Base-by-base conservation (phyloP, 768 basidiomycete species). In the Sistotremastrum niveocremeum region DNA sequence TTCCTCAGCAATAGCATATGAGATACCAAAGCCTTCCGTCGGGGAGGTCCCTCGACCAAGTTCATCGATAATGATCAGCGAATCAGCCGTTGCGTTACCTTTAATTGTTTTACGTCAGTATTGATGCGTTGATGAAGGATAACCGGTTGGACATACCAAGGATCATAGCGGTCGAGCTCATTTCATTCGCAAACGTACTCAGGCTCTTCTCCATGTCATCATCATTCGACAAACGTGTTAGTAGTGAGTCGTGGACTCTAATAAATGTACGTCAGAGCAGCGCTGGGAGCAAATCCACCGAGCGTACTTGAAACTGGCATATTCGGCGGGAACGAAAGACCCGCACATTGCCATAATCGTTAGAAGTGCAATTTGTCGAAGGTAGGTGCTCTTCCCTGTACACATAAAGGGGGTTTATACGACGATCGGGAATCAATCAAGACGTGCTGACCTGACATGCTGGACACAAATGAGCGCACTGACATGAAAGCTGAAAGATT, bases 181-280 rank as follows among this genome's bases (percentile, higher is more conserved):
- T 97, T 63, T 99, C 94, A 51, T 77, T 81, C 1, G 90, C 89
- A 63, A 99, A 99, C 0, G 95, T 97, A 52, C 91, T 95, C 29
- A 98, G 61, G 39, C 74, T 84, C 56, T 79, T 83, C 61, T 94
- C 89, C 57, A 91, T 73, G 53, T 89, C 82, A 56, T 97, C 91
- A 52, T 98, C 91, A 54, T 98, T 97, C 1, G 89, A 94, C 11
- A 99, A 67, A 2, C 94, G 77, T 1, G 81, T 84, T 29, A 98
- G 71, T 4, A 98, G 69, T 0, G 81, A 73, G 50, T 94, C 88
- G 49, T 93, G 84, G 2, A 90, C 70, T 31, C 84, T 88, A 42
- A 3, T 30, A 31, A 49, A 12, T 35, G 20, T 6, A 28, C 28
- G 20, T 20, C 11, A 30, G 32, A 36, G 5, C 34, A 43, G 20